Percentiles rank a stretch among this genome's conserved stretches.
Conservation (phyloP, 345 rosid species). For the Isatis tinctoria region DNA sequence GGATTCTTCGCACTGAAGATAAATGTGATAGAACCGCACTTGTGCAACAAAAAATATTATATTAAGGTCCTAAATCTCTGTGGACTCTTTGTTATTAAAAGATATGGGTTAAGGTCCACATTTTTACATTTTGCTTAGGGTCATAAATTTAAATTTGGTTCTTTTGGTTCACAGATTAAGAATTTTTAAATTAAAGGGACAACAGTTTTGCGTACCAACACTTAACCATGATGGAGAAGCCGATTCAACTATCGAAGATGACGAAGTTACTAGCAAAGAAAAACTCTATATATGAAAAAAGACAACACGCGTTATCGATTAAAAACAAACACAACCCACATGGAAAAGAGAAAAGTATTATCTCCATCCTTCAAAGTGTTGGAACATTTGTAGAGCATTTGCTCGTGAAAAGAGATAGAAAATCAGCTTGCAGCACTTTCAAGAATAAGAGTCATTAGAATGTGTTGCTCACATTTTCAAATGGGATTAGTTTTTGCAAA, state of each 20-base stretch:
- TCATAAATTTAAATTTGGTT: too few species aligned
- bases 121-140: too few species aligned
- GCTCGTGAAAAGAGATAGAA: not conserved
- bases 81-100: not conserved
- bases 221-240: not conserved
- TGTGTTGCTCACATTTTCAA: not conserved
- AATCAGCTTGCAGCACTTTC: not conserved
- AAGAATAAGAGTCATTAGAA: not conserved
- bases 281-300: not conserved
- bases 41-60: not conserved
- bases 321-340: not conserved
- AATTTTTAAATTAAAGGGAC: not conserved
- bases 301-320: not conserved
- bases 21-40: not conserved
- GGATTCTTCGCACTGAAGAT: not conserved
- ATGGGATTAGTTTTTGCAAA: not conserved
- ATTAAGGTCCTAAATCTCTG: not conserved
- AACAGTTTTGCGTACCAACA: not conserved
- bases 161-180: not conserved
- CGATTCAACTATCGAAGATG: not conserved
- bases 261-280: not conserved
- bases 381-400: not conserved
- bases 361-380: not conserved
- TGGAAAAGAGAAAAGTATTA: not conserved
- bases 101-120: not conserved